Evolutionary conservation across 345 rosid species (phyloP).

Genomic region (Gossypium australe): DNA sequence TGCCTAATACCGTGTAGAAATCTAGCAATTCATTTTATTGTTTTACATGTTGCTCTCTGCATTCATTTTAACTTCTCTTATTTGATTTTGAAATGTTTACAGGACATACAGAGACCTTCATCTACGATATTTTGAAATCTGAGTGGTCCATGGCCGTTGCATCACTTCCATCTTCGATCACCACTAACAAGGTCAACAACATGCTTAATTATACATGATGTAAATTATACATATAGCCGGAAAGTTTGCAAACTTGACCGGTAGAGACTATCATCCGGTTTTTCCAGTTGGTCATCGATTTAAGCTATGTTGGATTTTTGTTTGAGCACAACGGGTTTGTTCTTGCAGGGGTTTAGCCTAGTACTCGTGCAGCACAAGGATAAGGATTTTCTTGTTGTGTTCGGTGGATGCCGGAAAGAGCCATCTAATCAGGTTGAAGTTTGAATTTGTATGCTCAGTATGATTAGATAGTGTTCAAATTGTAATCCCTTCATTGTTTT

Average conservation of each 20-base stretch:
- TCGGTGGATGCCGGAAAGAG: conserved; percentile 83
- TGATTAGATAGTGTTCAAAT: conserved; percentile 1
- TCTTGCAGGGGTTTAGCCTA: conserved; percentile 78
- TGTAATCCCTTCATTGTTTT: background rate
- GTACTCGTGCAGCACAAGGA: conserved; percentile 88
- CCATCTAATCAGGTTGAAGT: conserved; percentile 81
- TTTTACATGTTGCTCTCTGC: background rate
- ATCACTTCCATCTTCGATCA: conserved; percentile 66
- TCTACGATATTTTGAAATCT: conserved; percentile 62
- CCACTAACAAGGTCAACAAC: conserved; percentile 60
- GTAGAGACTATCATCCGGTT: background rate
- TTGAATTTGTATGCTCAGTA: conserved; percentile 7
- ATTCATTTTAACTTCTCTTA: background rate
- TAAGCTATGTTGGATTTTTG: background rate
- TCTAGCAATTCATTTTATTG: background rate
- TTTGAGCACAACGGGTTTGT: background rate
- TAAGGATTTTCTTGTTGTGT: conserved; percentile 88
- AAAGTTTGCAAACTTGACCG: background rate
- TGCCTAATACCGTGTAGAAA: background rate
- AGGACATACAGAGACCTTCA: conserved; percentile 88
- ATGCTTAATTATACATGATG: background rate
- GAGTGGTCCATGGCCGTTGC: conserved; percentile 85
- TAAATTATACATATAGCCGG: background rate
- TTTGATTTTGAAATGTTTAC: conserved; percentile 13
- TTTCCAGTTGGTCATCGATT: background rate